These are phyloP conservation scores for Macaranga tanarius DNA, from an alignment of 441 rosid species.

Conservation along the genomic window DNA sequence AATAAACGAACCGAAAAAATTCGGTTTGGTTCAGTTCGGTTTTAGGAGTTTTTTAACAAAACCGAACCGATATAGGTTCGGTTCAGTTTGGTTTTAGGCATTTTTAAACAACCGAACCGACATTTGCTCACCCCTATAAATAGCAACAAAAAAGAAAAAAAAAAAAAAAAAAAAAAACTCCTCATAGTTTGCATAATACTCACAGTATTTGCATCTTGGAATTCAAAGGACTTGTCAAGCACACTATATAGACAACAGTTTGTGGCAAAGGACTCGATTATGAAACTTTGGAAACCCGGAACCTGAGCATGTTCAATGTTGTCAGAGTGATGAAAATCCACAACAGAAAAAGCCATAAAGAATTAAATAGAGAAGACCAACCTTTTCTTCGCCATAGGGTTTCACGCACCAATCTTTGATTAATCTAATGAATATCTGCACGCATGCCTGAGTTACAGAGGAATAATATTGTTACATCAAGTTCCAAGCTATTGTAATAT, in stretches of 20 bases:
- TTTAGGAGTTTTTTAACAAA: no score
- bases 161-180: slow-evolving; percentile 8
- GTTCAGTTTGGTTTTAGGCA: no score
- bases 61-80: no score
- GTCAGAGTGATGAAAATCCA: slow-evolving; percentile 12
- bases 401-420: slow-evolving; percentile 84
- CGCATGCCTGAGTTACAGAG: slow-evolving; percentile 58
- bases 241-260: slow-evolving; percentile 84
- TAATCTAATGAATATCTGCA: slow-evolving; percentile 80
- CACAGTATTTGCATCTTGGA: slow-evolving; percentile 87
- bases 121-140: no score
- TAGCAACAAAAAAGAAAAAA: background rate
- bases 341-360: slow-evolving; percentile 6
- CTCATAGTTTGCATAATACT: slow-evolving; percentile 28
- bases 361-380: slow-evolving; percentile 28
- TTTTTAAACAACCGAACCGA: no score
- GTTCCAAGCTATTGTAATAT: background rate
- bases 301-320: slow-evolving; percentile 43
- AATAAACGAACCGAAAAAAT: no score
- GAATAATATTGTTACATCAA: slow-evolving; percentile 20
- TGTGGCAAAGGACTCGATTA: slow-evolving; percentile 63
- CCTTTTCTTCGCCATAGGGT: slow-evolving; percentile 70
- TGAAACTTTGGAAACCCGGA: slow-evolving; percentile 76
- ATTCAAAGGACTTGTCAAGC: slow-evolving; percentile 85
- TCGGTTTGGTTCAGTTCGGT: no score